Conservation (phyloP, 2,329 filamentous ascomycete species). For the Botrytis aclada region DNA sequence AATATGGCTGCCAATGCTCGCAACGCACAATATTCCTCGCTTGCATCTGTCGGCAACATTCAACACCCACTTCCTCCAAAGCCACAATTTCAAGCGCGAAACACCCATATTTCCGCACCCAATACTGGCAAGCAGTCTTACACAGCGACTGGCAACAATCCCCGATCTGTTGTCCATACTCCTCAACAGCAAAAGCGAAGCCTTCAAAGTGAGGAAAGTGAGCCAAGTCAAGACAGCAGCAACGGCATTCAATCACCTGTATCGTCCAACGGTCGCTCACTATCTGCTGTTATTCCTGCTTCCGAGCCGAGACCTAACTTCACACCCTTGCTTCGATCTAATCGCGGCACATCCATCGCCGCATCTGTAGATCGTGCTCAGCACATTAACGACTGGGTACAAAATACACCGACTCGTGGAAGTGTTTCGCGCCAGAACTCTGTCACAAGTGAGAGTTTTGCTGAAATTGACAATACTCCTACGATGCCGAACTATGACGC, state of each 20-base stretch:
- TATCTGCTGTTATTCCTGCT: constrained; percentile 19
- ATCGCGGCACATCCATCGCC: constrained; percentile 25
- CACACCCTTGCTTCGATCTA: constrained; percentile 28
- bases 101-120: background rate
- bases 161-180: constrained; percentile 2
- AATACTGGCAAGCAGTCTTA: background rate
- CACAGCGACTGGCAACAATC: background rate
- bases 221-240: background rate
- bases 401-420: constrained; percentile 20
- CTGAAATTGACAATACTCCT: constrained; percentile 1
- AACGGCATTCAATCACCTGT: constrained; percentile 1
- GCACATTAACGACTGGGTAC: constrained; percentile 25
- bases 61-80: constrained; percentile 7
- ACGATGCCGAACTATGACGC: constrained; percentile 3
- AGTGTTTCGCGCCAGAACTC: background rate
- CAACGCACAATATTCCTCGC: background rate
- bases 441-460: background rate
- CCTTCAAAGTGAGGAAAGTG: background rate
- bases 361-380: constrained; percentile 22
- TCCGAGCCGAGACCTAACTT: constrained; percentile 21
- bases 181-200: background rate
- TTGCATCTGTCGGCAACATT: background rate
- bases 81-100: constrained; percentile 1
- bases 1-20: constrained; percentile 10
- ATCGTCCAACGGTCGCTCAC: background rate